Evolutionary conservation across 1,284 basidiomycete species (phyloP).

Genomic region (Ceratobasidium theobromae): DNA sequence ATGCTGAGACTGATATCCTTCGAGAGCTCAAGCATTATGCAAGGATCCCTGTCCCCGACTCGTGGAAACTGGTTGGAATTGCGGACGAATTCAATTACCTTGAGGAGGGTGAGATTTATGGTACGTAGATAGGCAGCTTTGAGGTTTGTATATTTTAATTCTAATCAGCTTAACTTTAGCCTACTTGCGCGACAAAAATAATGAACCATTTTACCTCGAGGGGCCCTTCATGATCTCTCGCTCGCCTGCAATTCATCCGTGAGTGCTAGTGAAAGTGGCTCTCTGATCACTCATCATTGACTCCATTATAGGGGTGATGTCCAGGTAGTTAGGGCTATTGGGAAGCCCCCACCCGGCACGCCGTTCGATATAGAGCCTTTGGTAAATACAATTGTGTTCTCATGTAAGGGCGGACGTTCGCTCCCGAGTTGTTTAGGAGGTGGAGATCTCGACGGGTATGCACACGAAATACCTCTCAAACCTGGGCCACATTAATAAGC

Average conservation of each 20-base stretch:
- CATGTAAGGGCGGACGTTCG: constrained; percentile 62
- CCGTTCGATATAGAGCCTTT: constrained; percentile 42
- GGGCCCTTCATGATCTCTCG: constrained; percentile 63
- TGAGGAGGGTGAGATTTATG: constrained; percentile 60
- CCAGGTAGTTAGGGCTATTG: constrained; percentile 69
- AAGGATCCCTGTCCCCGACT: constrained; percentile 29
- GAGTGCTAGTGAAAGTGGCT: constrained; percentile 30
- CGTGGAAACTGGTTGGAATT: constrained; percentile 36
- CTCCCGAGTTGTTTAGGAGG: constrained; percentile 68
- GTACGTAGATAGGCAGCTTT: constrained; percentile 44
- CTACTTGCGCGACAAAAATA: constrained; percentile 55
- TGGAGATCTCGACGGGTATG: constrained; percentile 73
- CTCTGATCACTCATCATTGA: neutral
- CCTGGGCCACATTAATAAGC: constrained; percentile 18
- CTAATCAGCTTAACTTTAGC: constrained; percentile 43
- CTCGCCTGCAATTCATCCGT: constrained; percentile 71
- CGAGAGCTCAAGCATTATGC: constrained; percentile 28
- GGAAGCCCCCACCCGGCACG: constrained; percentile 50
- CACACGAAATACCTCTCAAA: constrained; percentile 14
- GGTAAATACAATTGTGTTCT: constrained; percentile 72
- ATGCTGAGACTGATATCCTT: constrained; percentile 36
- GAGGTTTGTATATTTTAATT: neutral
- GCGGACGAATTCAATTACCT: constrained; percentile 74
- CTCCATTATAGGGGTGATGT: constrained; percentile 47
- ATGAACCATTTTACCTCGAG: constrained; percentile 55